Conservation (phyloP, 192 early-diverging fungal species). For the Entomortierella chlamydospora region DNA sequence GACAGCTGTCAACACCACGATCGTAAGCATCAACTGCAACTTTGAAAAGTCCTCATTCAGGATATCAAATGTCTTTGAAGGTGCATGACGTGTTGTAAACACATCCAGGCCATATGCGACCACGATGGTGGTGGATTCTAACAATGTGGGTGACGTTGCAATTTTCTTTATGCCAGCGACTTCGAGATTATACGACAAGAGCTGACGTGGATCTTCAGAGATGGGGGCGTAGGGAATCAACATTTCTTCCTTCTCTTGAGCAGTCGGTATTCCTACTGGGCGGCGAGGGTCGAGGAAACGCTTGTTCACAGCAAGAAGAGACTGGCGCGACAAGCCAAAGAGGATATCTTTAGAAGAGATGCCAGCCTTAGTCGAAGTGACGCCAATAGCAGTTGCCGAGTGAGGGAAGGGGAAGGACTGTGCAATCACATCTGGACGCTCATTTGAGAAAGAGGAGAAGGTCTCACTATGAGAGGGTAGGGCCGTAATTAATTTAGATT, state of each 20-base stretch:
- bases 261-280: conserved; percentile 70
- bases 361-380: conserved; percentile 85
- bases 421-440: conserved; percentile 77
- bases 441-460: conserved; percentile 80
- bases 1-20: conserved; percentile 79
- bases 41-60: conserved; percentile 95
- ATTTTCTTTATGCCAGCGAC: conserved; percentile 79
- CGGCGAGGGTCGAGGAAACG: conserved; percentile 88
- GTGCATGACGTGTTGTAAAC: conserved; percentile 86
- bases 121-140: conserved; percentile 96
- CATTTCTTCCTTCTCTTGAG: conserved; percentile 90
- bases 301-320: conserved; percentile 70
- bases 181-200: conserved; percentile 78
- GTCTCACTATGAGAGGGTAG: too few species aligned
- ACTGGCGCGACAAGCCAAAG: conserved; percentile 49
- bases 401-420: conserved; percentile 84
- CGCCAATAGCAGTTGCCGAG: conserved; percentile 80
- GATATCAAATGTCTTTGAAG: conserved; percentile 93
- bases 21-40: conserved; percentile 82
- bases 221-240: conserved; percentile 83
- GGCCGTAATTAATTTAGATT: too few species aligned
- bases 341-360: conserved; percentile 91
- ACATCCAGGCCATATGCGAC: conserved; percentile 91
- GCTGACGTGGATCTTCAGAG: conserved; percentile 78
- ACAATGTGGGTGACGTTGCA: conserved; percentile 75